A percentile compares a stretch with the other conserved stretches of the same genome.
Evolutionary conservation across 768 basidiomycete species (phyloP).

Genomic region (Pleurotus pulmonarius): DNA sequence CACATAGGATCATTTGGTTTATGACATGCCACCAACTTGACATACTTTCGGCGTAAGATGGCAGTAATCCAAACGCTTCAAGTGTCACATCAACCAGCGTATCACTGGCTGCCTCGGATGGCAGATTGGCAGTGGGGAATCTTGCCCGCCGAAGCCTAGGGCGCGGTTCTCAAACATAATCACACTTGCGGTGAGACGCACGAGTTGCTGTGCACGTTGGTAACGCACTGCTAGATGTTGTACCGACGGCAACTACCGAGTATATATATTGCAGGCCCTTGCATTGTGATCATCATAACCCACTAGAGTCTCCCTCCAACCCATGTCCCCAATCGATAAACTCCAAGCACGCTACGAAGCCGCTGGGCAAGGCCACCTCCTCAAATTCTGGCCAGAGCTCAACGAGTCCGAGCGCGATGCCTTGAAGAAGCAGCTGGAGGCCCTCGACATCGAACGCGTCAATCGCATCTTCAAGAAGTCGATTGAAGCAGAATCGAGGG

Average conservation of each 20-base stretch:
- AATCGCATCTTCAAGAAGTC: slow-evolving; percentile 85
- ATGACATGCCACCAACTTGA: too few species aligned
- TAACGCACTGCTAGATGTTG: slow-evolving; percentile 8
- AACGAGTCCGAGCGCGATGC: slow-evolving; percentile 55
- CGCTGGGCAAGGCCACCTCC: slow-evolving; percentile 86
- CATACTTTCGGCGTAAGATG: too few species aligned
- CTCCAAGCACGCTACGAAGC: slow-evolving; percentile 64
- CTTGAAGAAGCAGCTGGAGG: slow-evolving; percentile 68
- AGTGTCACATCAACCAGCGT: too few species aligned
- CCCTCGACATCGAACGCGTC: slow-evolving; percentile 86
- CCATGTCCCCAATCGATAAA: slow-evolving; percentile 54
- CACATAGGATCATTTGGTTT: too few species aligned
- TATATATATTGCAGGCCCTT: slow-evolving; percentile 3
- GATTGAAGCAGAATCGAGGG: slow-evolving; percentile 48
- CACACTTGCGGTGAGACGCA: background rate
- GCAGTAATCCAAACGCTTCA: too few species aligned
- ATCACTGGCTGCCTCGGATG: background rate
- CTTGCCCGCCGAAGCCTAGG: background rate
- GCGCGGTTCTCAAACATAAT: slow-evolving; percentile 6
- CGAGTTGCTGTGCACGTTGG: slow-evolving; percentile 7
- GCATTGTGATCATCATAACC: slow-evolving; percentile 4
- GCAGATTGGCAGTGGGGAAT: too few species aligned
- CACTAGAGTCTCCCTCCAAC: slow-evolving; percentile 11
- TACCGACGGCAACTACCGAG: slow-evolving; percentile 13
- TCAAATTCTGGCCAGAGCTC: slow-evolving; percentile 82